Conservation (phyloP, 2,329 filamentous ascomycete species). For the Arachnomyces sp. region DNA sequence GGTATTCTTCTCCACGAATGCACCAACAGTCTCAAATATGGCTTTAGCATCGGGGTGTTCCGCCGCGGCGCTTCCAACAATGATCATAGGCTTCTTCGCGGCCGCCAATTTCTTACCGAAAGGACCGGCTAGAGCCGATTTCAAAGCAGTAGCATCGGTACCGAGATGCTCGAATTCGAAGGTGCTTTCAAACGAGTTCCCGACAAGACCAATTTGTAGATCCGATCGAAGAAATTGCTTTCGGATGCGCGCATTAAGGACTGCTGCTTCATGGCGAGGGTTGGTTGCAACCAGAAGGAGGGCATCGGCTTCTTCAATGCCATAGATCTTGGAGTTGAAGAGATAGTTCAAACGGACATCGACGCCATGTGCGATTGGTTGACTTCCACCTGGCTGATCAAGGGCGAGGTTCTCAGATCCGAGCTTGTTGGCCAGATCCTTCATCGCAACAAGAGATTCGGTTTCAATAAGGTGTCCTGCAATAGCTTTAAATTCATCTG, state of each 20-base stretch:
- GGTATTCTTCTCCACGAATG: constrained; percentile 89
- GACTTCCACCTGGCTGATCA: constrained; percentile 75
- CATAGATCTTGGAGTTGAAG: constrained; percentile 92
- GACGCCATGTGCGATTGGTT: constrained; percentile 81
- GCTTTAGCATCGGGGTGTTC: constrained; percentile 88
- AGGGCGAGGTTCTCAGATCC: constrained; percentile 92
- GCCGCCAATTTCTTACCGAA: constrained; percentile 88
- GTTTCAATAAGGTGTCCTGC: constrained; percentile 86
- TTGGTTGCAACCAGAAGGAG: constrained; percentile 93
- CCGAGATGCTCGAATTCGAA: constrained; percentile 94
- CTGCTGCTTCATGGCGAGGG: constrained; percentile 87
- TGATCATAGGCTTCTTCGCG: constrained; percentile 91
- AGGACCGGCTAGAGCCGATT: constrained; percentile 71
- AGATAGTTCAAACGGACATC: constrained; percentile 91
- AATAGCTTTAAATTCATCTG: constrained; percentile 91
- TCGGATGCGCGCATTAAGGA: constrained; percentile 89
- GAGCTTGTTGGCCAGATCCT: constrained; percentile 93
- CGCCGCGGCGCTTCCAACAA: constrained; percentile 83
- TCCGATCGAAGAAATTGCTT: constrained; percentile 98
- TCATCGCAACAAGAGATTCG: constrained; percentile 90
- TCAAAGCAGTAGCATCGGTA: constrained; percentile 66
- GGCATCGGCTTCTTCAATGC: constrained; percentile 85
- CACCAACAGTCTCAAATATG: constrained; percentile 82
- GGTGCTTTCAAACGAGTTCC: constrained; percentile 84
- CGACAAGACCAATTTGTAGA: constrained; percentile 83